Evolutionary conservation across 1,284 basidiomycete genomes (phyloP), one percentile per base, ranked within the genome.

Genomic region (Rhizoctonia solani): DNA sequence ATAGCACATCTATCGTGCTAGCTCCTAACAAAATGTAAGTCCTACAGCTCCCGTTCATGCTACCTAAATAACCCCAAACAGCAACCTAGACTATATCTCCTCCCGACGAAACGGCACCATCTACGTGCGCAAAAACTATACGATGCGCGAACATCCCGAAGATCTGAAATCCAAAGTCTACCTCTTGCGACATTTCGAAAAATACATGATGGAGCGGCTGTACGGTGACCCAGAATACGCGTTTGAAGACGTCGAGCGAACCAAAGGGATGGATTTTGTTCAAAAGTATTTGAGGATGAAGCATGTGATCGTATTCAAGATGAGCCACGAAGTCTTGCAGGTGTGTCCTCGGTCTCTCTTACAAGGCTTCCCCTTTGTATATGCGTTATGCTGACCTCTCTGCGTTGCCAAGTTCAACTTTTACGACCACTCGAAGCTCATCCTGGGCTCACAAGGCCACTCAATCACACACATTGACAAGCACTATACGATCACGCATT

Each of bases 251-350:
- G 66, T 77, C 30, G 80, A 82, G 2, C 79, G 87, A 39, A 85
- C 82, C 42, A 86, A 84, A 71, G 94, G 93, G 19, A 93, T 98
- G 91, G 88, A 91, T 72, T 98, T 96, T 79, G 90, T 98, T 46
- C 90, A 94, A 78, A 93, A 93, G 79, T 98, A 97, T 79, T 85
- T 98, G 72, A 83, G 96, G 69, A 95, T 95, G 89, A 95, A 95
- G 79, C 89, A 95, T 73, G 93, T 97, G 54, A 96, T 98, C 71
- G 88, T 98, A 34, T 99, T 99, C 83, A 90, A 95, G 79, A 80
- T 99, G 75, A 94, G 91, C 76, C 94, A 97, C 75, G 94, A 95
- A 72, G 87, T 92, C 50, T 79, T 98, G 4, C 95, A 97, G 85
- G 93, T 91, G 69, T 59, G 83, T 75, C 50, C 52, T 49, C 27